A percentile compares a stretch with the other conserved stretches of the same genome.
Evolutionary conservation across 306 rosid genomes (phyloP).

Genomic region (Crotalaria pallida): DNA sequence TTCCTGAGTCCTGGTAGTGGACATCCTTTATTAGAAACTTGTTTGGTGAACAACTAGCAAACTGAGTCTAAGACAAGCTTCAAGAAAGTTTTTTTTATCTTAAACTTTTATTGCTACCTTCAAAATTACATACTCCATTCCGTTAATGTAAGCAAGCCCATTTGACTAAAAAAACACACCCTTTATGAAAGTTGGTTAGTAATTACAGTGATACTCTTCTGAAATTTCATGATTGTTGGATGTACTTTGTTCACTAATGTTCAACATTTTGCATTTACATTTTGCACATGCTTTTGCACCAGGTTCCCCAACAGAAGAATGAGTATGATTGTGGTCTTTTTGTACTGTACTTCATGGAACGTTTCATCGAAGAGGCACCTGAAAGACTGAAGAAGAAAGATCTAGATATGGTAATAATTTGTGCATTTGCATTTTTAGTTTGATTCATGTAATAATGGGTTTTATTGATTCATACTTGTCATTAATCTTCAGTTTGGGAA

Average conservation of each 20-base stretch:
- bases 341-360: conserved; percentile 78
- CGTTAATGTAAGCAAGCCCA: too few relatives aligned
- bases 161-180: too few relatives aligned
- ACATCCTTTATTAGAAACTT: conserved; percentile 5
- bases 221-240: neutral
- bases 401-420: conserved; percentile 65
- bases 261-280: neutral
- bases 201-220: neutral
- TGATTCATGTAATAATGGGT: neutral
- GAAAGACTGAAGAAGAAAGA: conserved; percentile 65
- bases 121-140: too few relatives aligned
- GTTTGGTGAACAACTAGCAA: conserved; percentile 5
- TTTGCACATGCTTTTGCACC: conserved; percentile 23
- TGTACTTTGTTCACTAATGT: neutral
- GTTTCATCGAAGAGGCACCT: conserved; percentile 79
- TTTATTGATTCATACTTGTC: conserved; percentile 9
- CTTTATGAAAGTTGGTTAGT: neutral
- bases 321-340: conserved; percentile 94
- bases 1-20: neutral
- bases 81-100: neutral
- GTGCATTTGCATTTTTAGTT: neutral
- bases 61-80: neutral
- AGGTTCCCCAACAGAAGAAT: conserved; percentile 97
- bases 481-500: conserved; percentile 64
- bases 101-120: neutral